Percentiles rank a stretch among this genome's conserved stretches.
These are phyloP conservation scores for Trichomonascaceae sp. DNA, from an alignment of 1,139 yeast species.

Conservation along the genomic window DNA sequence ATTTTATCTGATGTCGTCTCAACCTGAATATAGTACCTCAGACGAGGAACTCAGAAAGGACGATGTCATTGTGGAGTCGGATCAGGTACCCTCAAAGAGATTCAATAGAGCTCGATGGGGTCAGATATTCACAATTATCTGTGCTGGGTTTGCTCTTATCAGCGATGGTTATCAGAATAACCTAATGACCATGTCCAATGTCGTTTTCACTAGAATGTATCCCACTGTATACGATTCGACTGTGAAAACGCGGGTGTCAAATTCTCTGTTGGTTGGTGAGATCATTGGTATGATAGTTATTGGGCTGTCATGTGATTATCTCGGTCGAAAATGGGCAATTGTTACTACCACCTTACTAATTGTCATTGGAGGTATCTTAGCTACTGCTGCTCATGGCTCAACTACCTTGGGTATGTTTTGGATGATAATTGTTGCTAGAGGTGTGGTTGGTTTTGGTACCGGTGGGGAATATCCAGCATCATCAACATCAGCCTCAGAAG, in stretches of 20 bases:
- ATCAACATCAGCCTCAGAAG: conserved; percentile 64
- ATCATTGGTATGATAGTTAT: conserved; percentile 51
- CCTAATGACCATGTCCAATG: conserved; percentile 53
- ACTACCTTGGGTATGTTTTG: conserved; percentile 56
- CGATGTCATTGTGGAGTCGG: background rate
- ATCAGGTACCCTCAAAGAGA: background rate
- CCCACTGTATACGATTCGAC: conserved; percentile 40
- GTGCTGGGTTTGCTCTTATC: conserved; percentile 55
- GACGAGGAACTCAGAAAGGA: background rate
- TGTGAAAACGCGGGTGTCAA: conserved; percentile 52
- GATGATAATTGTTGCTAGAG: conserved; percentile 66
- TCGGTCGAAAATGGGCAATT: conserved; percentile 55
- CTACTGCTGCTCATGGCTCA: conserved; percentile 53
- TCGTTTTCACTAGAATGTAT: conserved; percentile 43
- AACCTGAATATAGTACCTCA: background rate
- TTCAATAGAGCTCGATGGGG: conserved; percentile 10
- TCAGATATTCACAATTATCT: conserved; percentile 40
- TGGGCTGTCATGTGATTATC: conserved; percentile 51
- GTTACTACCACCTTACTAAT: conserved; percentile 48
- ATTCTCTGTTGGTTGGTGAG: conserved; percentile 53
- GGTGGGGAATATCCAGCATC: conserved; percentile 77
- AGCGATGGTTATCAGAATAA: conserved; percentile 62
- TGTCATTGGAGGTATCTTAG: conserved; percentile 50
- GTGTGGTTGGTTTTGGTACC: conserved; percentile 63
- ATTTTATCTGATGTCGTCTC: background rate